phyloP scores from a whole-genome alignment of 495 filamentous ascomycete species.

The Sporormia fimetaria region DNA sequence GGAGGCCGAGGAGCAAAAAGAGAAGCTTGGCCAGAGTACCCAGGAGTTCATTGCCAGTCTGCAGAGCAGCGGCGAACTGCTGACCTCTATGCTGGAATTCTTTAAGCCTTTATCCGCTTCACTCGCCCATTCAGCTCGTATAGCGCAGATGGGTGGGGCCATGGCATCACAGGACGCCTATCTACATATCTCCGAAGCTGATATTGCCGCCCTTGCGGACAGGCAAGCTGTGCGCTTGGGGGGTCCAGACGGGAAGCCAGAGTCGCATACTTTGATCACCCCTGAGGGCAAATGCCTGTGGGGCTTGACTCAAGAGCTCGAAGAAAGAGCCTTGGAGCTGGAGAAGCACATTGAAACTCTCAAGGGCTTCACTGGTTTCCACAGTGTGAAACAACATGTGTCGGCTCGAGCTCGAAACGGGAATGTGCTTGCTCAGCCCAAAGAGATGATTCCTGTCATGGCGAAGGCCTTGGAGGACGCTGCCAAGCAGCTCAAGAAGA shows the following conservation, averaged over 20 bases:
- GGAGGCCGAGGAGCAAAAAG: slow-evolving; percentile 3
- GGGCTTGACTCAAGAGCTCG: slow-evolving; percentile 64
- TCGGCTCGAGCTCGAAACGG: slow-evolving; percentile 2
- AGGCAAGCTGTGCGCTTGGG: slow-evolving; percentile 36
- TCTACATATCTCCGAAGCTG: slow-evolving; percentile 26
- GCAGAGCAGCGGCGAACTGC: slow-evolving; percentile 39
- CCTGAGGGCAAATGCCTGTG: slow-evolving; percentile 68
- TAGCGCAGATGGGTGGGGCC: background rate
- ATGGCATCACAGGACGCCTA: slow-evolving; percentile 19
- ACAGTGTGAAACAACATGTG: slow-evolving; percentile 5
- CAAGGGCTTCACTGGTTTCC: slow-evolving; percentile 14
- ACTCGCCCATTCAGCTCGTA: slow-evolving; percentile 25
- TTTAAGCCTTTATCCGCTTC: slow-evolving; percentile 44
- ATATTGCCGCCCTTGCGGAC: slow-evolving; percentile 29
- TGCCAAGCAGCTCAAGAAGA: slow-evolving; percentile 19
- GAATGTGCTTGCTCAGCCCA: slow-evolving; percentile 5
- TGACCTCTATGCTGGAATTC: slow-evolving; percentile 41
- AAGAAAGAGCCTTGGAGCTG: slow-evolving; percentile 62
- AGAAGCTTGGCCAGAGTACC: slow-evolving; percentile 17
- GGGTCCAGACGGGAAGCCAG: slow-evolving; percentile 25
- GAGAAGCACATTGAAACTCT: slow-evolving; percentile 44
- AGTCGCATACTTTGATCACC: slow-evolving; percentile 52
- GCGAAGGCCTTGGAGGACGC: slow-evolving; percentile 22
- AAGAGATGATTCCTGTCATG: slow-evolving; percentile 19
- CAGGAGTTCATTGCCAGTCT: slow-evolving; percentile 38